Percentiles rank a stretch among this genome's conserved stretches.
Evolutionary conservation across 2,329 filamentous ascomycete species (phyloP).

Genomic region (Trichocomaceae sp.): DNA sequence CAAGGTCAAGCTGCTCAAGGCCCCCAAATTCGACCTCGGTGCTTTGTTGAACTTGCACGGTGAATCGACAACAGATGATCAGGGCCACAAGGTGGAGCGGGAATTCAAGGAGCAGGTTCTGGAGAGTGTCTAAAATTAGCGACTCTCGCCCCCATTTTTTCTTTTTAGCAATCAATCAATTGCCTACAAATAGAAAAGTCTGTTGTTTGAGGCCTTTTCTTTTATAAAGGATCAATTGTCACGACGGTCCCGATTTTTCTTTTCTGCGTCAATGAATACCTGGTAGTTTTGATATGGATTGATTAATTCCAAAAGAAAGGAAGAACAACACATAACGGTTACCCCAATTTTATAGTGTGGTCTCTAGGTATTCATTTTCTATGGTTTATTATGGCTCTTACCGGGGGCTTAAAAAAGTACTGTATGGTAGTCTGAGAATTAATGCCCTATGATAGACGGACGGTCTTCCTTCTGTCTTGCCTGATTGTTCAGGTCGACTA

Average conservation of each 20-base stretch:
- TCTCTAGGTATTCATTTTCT: neutral
- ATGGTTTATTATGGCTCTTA: neutral
- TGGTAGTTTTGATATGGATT: neutral
- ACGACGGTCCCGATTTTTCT: constrained; percentile 3
- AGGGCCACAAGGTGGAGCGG: constrained; percentile 96
- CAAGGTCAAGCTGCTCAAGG: constrained; percentile 99
- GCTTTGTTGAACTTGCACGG: constrained; percentile 93
- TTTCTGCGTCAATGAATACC: neutral
- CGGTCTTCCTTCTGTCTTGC: neutral
- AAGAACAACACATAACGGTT: neutral
- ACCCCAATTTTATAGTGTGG: neutral
- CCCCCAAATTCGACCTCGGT: constrained; percentile 98
- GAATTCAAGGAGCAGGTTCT: constrained; percentile 99
- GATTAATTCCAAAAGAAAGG: neutral
- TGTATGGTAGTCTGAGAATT: neutral
- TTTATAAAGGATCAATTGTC: constrained; percentile 7
- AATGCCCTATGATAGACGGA: neutral
- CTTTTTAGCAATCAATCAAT: constrained; percentile 8
- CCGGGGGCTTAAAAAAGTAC: neutral
- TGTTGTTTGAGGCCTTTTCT: neutral
- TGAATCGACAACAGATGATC: constrained; percentile 92
- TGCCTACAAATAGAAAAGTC: neutral
- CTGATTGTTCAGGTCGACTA: too few relatives aligned
- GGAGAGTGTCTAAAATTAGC: constrained; percentile 74
- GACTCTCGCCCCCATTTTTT: constrained; percentile 1